Percentiles rank a stretch among this genome's conserved stretches.
phyloP scores from a whole-genome alignment of 257 asterid species.

The Lavandula angustifolia region DNA sequence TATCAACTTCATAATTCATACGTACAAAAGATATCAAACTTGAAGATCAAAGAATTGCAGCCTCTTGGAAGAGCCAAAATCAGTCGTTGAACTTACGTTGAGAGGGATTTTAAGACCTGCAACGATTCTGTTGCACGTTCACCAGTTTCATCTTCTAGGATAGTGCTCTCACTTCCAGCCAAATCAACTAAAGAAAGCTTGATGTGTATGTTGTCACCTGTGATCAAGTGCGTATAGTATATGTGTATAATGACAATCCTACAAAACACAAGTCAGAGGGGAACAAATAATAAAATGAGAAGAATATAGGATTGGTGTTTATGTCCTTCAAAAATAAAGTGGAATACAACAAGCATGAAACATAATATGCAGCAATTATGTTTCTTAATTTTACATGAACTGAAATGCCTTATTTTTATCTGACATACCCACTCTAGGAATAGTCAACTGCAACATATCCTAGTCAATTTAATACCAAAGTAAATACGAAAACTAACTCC shows the following conservation, averaged over 20 bases:
- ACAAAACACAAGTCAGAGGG: constrained; percentile 36
- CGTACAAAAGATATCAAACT: constrained; percentile 17
- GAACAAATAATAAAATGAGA: constrained; percentile 21
- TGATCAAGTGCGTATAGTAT: constrained; percentile 80
- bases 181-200: constrained; percentile 91
- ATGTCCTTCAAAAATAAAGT: constrained; percentile 21
- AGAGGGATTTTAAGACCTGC: constrained; percentile 91
- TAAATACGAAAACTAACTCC: not conserved
- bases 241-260: constrained; percentile 85
- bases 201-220: constrained; percentile 83
- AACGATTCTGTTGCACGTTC: constrained; percentile 79
- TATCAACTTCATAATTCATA: constrained; percentile 4
- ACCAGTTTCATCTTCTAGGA: constrained; percentile 66
- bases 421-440: too few relatives aligned
- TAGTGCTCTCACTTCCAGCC: constrained; percentile 82
- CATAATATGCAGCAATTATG: constrained; percentile 7
- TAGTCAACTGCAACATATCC: too few relatives aligned
- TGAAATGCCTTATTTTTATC: too few relatives aligned
- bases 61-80: constrained; percentile 27
- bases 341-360: constrained; percentile 18
- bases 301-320: constrained; percentile 22
- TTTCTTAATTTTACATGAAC: constrained; percentile 15
- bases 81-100: constrained; percentile 68
- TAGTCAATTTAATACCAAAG: constrained; percentile 1
- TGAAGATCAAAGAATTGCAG: constrained; percentile 25